Evolutionary conservation across 2,329 filamentous ascomycete species (phyloP).

Genomic region (Huntiella bhutanensis): DNA sequence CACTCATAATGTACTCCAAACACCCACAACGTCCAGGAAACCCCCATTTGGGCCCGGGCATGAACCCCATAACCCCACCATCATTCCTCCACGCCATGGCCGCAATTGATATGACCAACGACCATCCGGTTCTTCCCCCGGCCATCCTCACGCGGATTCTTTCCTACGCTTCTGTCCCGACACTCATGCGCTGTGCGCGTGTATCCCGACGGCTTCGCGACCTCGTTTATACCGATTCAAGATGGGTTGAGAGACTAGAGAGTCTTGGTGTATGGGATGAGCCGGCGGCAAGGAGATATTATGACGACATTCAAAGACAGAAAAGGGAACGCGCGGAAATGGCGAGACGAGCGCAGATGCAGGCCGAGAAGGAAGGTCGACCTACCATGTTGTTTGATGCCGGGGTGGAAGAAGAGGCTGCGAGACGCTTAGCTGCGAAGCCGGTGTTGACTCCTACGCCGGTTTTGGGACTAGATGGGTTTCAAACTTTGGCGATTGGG

Average conservation of each 20-base stretch:
- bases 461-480: constrained; percentile 38
- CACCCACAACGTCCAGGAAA: too few species aligned
- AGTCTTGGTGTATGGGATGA: constrained; percentile 90
- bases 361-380: constrained; percentile 9
- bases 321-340: constrained; percentile 35
- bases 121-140: constrained; percentile 63
- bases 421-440: constrained; percentile 13
- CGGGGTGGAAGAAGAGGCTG: constrained; percentile 34
- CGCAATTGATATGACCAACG: constrained; percentile 60
- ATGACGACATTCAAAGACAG: constrained; percentile 50
- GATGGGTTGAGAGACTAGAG: constrained; percentile 76
- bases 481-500: constrained; percentile 53
- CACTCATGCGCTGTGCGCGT: constrained; percentile 70
- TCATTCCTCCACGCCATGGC: constrained; percentile 60
- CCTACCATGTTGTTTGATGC: constrained; percentile 58
- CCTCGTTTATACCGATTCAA: constrained; percentile 96
- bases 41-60: too few species aligned
- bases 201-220: constrained; percentile 76
- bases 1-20: too few species aligned
- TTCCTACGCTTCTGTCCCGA: constrained; percentile 69
- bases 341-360: constrained; percentile 14
- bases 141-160: constrained; percentile 59
- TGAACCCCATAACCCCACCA: constrained; percentile 12
- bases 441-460: constrained; percentile 13
- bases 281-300: constrained; percentile 57